Base-by-base conservation (phyloP, 768 basidiomycete genomes). In the Tricholoma terreum region DNA sequence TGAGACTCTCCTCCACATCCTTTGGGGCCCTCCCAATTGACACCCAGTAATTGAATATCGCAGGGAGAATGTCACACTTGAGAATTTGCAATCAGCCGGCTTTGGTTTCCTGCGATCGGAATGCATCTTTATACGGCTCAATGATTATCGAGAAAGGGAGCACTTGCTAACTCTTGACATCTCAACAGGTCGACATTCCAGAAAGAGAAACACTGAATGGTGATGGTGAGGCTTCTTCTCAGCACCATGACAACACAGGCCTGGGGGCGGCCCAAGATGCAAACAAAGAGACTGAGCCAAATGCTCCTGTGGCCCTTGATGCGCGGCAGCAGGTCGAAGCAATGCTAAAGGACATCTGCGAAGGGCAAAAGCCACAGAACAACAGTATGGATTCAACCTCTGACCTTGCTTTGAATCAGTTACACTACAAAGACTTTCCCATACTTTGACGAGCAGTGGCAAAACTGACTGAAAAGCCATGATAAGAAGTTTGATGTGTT, bases 401-500 rank as follows among this genome's bases (percentile, higher is more conserved):
- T 33, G 58, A 59, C 27, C 45, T 14, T 22, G 50, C 54, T 40
- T 54, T 59, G 22, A 48, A 55, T 40, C 54, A 55, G 43, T 34
- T 59, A 35, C 46, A 59, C 31, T 35, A 59, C 30, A 59, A 45
- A 30, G 53, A 58, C 42, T n/a, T n/a, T n/a, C n/a, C n/a, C n/a
- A n/a, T n/a, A n/a, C n/a, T n/a, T n/a, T 51, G 59, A 14, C 24
- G 54, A 12, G 69, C 65, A 31, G 27, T 50, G 19, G 59, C 61
- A 17, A 35, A 42, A 49, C 59, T 72, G 5, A 59, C 54, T 67
- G 4, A 59, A 65, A n/a, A 58, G 55, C 36, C 66, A 69, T 34
- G 62, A 71, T 35, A 71, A 71, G 56, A 63, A 64, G 38, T 33
- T 72, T 33, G 69, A 73, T 63, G 59, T 73, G 36, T 49, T 73